Conservation (phyloP, 2,329 filamentous ascomycete species). For the Tympanopsis confertula region DNA sequence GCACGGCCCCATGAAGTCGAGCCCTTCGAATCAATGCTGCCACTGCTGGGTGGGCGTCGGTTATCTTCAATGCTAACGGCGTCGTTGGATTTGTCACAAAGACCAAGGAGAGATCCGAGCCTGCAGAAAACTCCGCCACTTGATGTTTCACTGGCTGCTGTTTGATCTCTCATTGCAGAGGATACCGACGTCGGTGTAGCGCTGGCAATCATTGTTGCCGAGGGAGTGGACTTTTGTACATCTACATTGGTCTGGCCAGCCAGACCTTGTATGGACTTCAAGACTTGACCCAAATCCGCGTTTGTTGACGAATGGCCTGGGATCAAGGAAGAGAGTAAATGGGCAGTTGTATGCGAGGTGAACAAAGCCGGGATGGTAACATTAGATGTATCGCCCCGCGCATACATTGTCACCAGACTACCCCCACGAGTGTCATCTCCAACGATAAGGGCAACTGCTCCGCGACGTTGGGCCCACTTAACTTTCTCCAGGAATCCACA, state of each 20-base stretch:
- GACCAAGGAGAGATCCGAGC: not conserved
- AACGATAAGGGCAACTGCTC: conserved; percentile 80
- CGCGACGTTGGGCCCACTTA: conserved; percentile 88
- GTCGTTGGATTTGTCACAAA: conserved; percentile 15
- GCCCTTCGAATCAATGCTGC: conserved; percentile 62
- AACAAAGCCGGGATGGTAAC: conserved; percentile 90
- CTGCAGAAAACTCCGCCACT: not conserved
- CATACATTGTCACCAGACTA: conserved; percentile 92
- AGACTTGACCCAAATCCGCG: not conserved
- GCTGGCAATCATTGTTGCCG: not conserved
- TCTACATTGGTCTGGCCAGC: too few species aligned
- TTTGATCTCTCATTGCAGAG: not conserved
- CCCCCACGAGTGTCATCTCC: conserved; percentile 86
- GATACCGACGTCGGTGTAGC: not conserved
- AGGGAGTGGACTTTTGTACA: not conserved
- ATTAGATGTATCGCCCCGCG: conserved; percentile 89
- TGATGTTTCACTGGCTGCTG: not conserved
- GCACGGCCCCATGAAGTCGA: conserved; percentile 55
- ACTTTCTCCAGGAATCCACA: conserved; percentile 96
- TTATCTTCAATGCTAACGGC: conserved; percentile 29
- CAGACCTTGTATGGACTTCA: not conserved
- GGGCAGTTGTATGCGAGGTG: conserved; percentile 87
- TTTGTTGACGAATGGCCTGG: conserved; percentile 30
- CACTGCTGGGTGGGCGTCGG: conserved; percentile 59
- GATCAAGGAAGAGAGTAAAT: conserved; percentile 78